phyloP scores from a whole-genome alignment of 1,139 yeast species.

The Entelexis sorbosivorans region DNA sequence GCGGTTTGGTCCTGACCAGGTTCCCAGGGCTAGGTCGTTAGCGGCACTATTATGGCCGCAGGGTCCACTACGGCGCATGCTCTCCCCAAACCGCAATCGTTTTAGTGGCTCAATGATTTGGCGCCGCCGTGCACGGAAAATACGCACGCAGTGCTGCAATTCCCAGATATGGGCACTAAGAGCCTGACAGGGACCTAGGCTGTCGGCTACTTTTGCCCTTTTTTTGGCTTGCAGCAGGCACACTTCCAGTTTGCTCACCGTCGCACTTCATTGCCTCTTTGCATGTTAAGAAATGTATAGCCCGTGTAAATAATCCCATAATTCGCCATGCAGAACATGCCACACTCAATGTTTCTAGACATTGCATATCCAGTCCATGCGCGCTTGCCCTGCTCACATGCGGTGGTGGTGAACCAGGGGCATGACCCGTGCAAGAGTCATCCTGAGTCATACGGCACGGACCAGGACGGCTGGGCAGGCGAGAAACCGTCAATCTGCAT shows the following conservation, averaged over 20 bases:
- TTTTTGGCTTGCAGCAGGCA: no score
- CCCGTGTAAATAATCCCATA: no score
- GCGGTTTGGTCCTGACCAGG: background rate
- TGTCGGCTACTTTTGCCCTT: background rate
- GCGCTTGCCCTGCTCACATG: background rate
- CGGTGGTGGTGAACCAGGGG: background rate
- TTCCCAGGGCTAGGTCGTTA: background rate
- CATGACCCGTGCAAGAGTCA: background rate
- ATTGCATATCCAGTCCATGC: background rate
- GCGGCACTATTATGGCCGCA: conserved; percentile 1
- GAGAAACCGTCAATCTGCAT: background rate
- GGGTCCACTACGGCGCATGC: background rate
- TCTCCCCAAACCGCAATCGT: conserved; percentile 2
- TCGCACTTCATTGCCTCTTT: no score
- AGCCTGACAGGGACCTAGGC: background rate
- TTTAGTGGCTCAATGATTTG: background rate
- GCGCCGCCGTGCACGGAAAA: background rate
- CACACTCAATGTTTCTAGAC: background rate
- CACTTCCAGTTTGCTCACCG: background rate
- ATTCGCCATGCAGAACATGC: no score
- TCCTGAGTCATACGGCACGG: conserved; percentile 1
- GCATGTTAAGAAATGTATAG: no score
- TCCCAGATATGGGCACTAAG: background rate
- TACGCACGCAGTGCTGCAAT: no score
- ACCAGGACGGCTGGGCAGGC: background rate